Base-by-base conservation (phyloP, 2,329 filamentous ascomycete species). In the Sodiomyces alkalinus region DNA sequence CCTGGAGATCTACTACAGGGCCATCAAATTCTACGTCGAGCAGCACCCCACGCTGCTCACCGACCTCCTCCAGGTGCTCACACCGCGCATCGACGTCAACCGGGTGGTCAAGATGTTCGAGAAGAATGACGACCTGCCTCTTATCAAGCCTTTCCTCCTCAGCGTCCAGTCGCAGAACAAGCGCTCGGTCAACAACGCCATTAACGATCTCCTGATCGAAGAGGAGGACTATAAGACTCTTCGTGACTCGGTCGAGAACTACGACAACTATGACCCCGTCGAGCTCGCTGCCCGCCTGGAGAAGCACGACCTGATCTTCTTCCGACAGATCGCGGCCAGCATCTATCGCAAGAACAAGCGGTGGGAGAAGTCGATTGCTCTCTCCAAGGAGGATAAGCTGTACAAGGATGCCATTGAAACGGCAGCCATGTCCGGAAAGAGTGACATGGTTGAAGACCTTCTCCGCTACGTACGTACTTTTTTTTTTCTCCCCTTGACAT, bases 291-390 rank as follows among this genome's bases (percentile, higher is more conserved):
- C 80, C 49, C 80, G 90, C 31, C 67, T 98, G 8, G 92, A 98
- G 70, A 90, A 90, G 62, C 92, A 98, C 49, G 90, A 98, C 32
- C 63, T 98, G 27, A 86, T 98, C 39, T 98, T 98, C 68, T 98
- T 98, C 79, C 79, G 90, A 48, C 90, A 98, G 57, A 93, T 98
- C 47, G 90, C 90, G 4, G 85, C 92, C 40, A 93, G 69, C 58
- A 98, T 98, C 55, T 98, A 96, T 64, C 85, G 92, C 53, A 98
- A 96, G 71, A 96, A 93, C 67, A 96, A 96, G 78, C 74, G 90
- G 39, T 98, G 92, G 92, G 87, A 96, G 62, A 96, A 96, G 63
- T 94, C 86, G 4, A 98, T 98, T 53, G 74, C 83, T 19, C 64
- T 98, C 26, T 96, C 87, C 11, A 98, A 98, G 68, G 87, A 98